Evolutionary conservation across 139 green algal species (phyloP).

Genomic region (Chlorokybus atmophyticus): DNA sequence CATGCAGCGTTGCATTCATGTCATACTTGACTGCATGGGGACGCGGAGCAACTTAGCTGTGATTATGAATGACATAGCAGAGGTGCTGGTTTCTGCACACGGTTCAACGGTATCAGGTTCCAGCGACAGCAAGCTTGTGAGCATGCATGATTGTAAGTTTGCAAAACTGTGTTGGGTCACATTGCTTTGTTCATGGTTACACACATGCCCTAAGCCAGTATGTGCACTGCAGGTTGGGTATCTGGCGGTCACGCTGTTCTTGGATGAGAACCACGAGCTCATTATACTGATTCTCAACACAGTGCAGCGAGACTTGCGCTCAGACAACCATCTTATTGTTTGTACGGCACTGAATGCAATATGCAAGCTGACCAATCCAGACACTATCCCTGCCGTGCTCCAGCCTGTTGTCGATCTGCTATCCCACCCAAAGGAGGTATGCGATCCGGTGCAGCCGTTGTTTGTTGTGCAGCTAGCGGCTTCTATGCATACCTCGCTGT

Average conservation of each 20-base stretch:
- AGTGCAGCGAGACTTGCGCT: conserved; percentile 76
- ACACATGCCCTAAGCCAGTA: background rate
- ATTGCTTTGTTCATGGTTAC: too few species aligned
- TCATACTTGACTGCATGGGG: too few species aligned
- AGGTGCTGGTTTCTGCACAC: too few species aligned
- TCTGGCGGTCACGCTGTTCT: conserved; percentile 74
- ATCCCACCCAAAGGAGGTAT: conserved; percentile 57
- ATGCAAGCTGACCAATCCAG: conserved; percentile 58
- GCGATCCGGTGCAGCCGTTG: too few species aligned
- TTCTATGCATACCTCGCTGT: too few species aligned
- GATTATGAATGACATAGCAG: too few species aligned
- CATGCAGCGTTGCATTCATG: too few species aligned
- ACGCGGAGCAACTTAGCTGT: too few species aligned
- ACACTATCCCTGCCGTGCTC: conserved; percentile 77
- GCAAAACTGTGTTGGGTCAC: background rate
- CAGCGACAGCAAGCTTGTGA: too few species aligned
- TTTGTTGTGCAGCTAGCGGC: too few species aligned
- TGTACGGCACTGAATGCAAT: conserved; percentile 46
- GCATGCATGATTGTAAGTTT: background rate
- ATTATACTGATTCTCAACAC: conserved; percentile 94
- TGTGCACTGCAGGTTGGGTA: conserved; percentile 78
- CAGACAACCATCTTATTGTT: conserved; percentile 79
- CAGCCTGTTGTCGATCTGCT: conserved; percentile 51
- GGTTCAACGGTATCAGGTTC: too few species aligned
- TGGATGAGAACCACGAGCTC: conserved; percentile 77